Evolutionary conservation across 345 rosid genomes (phyloP), one percentile per base, ranked within the genome.

Genomic region (Aquilaria yunnanensis): DNA sequence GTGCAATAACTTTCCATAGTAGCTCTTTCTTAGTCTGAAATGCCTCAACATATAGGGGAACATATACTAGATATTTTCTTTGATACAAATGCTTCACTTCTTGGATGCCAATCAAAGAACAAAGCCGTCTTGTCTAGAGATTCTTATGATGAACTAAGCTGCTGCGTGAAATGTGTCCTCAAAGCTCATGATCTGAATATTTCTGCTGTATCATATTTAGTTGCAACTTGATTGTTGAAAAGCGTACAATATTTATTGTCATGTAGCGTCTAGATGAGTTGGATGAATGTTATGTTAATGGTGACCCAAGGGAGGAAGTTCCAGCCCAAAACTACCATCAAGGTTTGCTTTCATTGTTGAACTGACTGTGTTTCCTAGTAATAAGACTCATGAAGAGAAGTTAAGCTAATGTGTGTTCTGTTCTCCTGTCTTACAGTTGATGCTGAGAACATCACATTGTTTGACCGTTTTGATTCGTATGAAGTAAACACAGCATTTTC

Each of bases 231-330:
- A 9, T 37, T 37, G 7, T 37, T 37, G 43, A 37, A 5, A 37
- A 37, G 43, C 5, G 43, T 37, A 37, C 43, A 37, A 50, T 0
- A 16, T 32, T 57, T 58, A 30, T 29, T 9, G 14, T 34, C 64
- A 50, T 73, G 70, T 89, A 89, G 96, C 79, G 80, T 57, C 82
- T 89, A 13, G 98, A 92, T 62, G 73, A 61, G 43, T 62, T 85
- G n/a, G 85, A 81, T 7, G 95, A 84, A 51, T 43, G 73, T 49
- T 63, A 65, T 60, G 60, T 70, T 59, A 72, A 72, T 50, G 59
- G 62, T 29, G 70, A 69, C 59, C 72, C 68, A 12, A 53, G 57
- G 66, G 84, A 71, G 53, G 96, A 68, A 61, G 83, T 75, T 73
- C 59, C 56, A 37, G 63, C 71, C 63, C 80, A 73, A 29, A 68